Evolutionary conservation across 768 basidiomycete species (phyloP).

Genomic region (Dioszegia crocea): DNA sequence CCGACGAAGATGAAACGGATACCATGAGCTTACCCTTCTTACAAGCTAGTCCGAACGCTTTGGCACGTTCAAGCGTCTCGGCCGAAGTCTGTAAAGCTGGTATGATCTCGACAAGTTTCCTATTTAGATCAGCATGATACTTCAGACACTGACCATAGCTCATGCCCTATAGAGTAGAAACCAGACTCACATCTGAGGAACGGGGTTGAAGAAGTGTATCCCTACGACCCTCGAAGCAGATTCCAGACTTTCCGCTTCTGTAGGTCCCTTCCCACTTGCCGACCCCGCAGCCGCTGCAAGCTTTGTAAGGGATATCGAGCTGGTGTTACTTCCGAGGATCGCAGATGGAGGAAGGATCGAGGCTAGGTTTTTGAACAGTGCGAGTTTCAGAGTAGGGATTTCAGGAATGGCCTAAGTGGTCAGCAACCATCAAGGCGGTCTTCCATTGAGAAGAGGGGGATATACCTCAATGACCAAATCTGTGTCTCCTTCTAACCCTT

Average conservation of each 20-base stretch:
- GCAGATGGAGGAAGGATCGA: constrained; percentile 65
- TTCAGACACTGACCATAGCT: too few species aligned
- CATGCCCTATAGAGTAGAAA: too few species aligned
- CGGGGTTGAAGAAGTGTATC: constrained; percentile 95
- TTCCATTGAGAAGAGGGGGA: neutral
- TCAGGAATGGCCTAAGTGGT: constrained; percentile 74
- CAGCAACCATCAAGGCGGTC: neutral
- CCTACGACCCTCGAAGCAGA: constrained; percentile 50
- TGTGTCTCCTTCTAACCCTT: constrained; percentile 60
- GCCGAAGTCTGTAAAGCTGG: constrained; percentile 83
- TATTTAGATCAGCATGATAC: constrained; percentile 41
- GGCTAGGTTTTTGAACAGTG: constrained; percentile 68
- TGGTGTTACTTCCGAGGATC: constrained; percentile 88
- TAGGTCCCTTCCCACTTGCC: constrained; percentile 55
- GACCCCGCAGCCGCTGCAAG: constrained; percentile 77
- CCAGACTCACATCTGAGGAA: constrained; percentile 87
- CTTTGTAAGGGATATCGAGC: constrained; percentile 90
- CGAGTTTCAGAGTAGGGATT: constrained; percentile 68
- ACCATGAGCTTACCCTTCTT: constrained; percentile 66
- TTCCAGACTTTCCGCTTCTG: constrained; percentile 71
- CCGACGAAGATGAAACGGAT: too few species aligned
- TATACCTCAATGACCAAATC: constrained; percentile 87
- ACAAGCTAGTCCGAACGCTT: constrained; percentile 77
- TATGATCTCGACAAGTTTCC: constrained; percentile 92
- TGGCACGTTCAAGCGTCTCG: constrained; percentile 69